Percentiles rank a stretch among this genome's conserved stretches.
These are phyloP conservation scores for Russula compacta DNA, from an alignment of 768 basidiomycete genomes.

Conservation along the genomic window DNA sequence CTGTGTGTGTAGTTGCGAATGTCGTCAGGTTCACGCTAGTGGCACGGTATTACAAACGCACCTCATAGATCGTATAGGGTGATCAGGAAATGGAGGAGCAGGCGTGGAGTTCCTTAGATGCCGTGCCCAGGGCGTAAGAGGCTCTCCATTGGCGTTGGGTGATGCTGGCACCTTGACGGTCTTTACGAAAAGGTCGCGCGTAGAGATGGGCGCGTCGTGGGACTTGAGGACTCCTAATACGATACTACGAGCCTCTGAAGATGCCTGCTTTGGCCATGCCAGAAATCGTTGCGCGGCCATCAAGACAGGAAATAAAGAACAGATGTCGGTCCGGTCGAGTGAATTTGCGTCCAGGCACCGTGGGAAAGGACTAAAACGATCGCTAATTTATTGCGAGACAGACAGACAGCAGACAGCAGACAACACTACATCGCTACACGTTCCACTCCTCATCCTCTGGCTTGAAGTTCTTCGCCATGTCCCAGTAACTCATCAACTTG, in stretches of 20 bases:
- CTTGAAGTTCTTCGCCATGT: constrained; percentile 86
- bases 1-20: constrained; percentile 26
- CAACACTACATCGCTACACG: neutral
- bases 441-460: constrained; percentile 65
- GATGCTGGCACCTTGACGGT: constrained; percentile 20
- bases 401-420: neutral
- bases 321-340: too few relatives aligned
- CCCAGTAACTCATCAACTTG: constrained; percentile 88
- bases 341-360: neutral
- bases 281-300: constrained; percentile 3
- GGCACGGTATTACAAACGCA: constrained; percentile 22
- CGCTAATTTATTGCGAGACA: neutral
- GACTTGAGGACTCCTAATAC: constrained; percentile 22
- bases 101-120: constrained; percentile 27
- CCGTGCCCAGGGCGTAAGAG: constrained; percentile 11
- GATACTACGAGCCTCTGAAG: constrained; percentile 20
- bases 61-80: constrained; percentile 49
- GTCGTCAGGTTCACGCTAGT: neutral
- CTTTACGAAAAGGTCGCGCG: constrained; percentile 25
- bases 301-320: neutral
- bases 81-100: constrained; percentile 35
- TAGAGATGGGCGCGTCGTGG: constrained; percentile 21
- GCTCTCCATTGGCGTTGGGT: neutral
- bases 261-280: constrained; percentile 10
- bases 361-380: neutral